Evolutionary conservation across 2,329 filamentous ascomycete genomes (phyloP), one percentile per base, ranked within the genome.

Genomic region (Lachnellula cervina): DNA sequence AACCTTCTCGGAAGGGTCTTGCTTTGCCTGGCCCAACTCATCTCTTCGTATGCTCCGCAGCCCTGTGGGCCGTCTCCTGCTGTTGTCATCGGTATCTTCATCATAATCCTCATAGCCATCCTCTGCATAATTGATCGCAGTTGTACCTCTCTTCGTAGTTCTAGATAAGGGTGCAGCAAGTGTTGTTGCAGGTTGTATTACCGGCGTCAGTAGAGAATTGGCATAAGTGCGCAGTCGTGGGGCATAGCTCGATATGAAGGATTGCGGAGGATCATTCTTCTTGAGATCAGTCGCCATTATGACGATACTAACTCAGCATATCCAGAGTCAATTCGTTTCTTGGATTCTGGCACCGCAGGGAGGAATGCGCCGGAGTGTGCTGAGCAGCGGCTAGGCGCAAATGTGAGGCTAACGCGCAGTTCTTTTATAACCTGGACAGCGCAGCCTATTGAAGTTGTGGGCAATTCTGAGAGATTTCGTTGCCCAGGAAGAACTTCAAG

Each of bases 91-190:
- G 54, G 90, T 87, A 60, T 90, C 88, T 49, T 88, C 86, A 60
- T 90, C 88, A 54, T 86, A 82, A 67, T 93, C 91, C 63, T 97
- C 93, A 68, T 87, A 96, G 47, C 92, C 92, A 71, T 97, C 93
- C 71, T 99, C 94, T 23, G 94, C 93, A 70, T 99, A 99, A 75
- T 97, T 99, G 74, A 97, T 94, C 61, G 93, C 89, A 35, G 90
- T 94, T 2, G 94, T 97, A 56, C 94, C 94, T 73, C 94, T 88
- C 77, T 99, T 97, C 8, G 94, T 97, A n/a, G 89, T 96, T 70
- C 93, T 84, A 65, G 89, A 81, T 57, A 82, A 76, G 40, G 87
- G 82, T 23, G 84, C 86, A 2, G 82, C 72, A n/a, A 83, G 80
- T 55, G 78, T 77, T 63, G 86, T 80, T 59, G 84, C 85, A 54